Evolutionary conservation across 1,139 yeast genomes (phyloP).

Genomic region (Protomyces inouyei): DNA sequence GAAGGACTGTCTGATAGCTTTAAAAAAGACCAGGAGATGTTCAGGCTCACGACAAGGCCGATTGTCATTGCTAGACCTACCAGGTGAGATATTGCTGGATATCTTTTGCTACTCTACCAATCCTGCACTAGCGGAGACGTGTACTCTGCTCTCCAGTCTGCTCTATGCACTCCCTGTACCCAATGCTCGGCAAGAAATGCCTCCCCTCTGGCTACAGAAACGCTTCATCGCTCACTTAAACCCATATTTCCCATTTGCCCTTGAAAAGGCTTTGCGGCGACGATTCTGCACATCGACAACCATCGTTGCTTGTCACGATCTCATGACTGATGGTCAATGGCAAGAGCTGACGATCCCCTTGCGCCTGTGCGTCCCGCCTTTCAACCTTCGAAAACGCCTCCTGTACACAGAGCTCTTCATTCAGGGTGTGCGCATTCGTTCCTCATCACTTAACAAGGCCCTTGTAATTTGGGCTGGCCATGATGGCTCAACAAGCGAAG

Average conservation of each 20-base stretch:
- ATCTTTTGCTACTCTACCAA: conserved; percentile 12
- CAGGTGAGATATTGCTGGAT: conserved; percentile 3
- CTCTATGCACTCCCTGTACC: conserved; percentile 5
- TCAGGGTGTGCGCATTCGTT: not conserved
- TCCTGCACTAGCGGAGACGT: conserved; percentile 12
- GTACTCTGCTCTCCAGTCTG: not conserved
- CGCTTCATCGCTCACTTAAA: conserved; percentile 1
- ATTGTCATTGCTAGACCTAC: conserved; percentile 1
- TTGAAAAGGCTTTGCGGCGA: conserved; percentile 13
- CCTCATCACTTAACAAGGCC: conserved; percentile 6
- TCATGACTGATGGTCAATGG: not conserved
- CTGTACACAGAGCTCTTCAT: conserved; percentile 5
- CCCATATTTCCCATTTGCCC: conserved; percentile 13
- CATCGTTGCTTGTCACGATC: conserved; percentile 1
- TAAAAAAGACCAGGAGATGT: not conserved
- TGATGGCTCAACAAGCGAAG: not conserved
- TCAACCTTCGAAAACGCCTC: not conserved
- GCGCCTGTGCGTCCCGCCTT: not conserved
- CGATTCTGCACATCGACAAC: conserved; percentile 17
- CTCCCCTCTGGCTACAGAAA: conserved; percentile 19
- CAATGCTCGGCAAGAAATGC: not conserved
- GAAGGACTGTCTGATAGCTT: too few relatives aligned
- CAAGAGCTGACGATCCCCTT: conserved; percentile 6
- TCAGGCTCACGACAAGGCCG: not conserved
- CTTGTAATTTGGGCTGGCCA: conserved; percentile 3